Evolutionary conservation across 805 yeast genomes (phyloP).

Genomic region (Wickerhamiella lipophila): DNA sequence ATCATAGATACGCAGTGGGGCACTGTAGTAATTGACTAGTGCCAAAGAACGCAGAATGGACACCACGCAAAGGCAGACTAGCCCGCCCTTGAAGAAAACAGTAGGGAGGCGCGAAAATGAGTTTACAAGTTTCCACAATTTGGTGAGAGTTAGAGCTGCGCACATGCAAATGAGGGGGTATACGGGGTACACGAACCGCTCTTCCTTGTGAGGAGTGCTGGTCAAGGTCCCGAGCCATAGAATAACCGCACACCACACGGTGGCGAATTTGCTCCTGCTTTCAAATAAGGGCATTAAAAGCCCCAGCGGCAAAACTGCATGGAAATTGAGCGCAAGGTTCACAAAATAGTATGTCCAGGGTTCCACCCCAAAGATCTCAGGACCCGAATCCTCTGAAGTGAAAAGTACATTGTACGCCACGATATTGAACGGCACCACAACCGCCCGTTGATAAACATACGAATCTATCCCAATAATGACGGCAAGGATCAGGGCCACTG

Average conservation of each 20-base stretch:
- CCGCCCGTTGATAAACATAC: slow-evolving; percentile 40
- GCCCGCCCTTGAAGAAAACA: slow-evolving; percentile 6
- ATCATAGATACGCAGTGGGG: slow-evolving; percentile 54
- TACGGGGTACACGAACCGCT: slow-evolving; percentile 75
- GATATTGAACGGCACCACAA: slow-evolving; percentile 70
- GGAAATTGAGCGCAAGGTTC: slow-evolving; percentile 9
- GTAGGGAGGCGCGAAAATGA: slow-evolving; percentile 9
- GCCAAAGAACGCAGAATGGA: slow-evolving; percentile 46
- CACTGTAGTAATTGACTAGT: slow-evolving; percentile 51
- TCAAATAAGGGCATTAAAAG: slow-evolving; percentile 30
- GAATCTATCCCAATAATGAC: slow-evolving; percentile 35
- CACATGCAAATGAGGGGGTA: slow-evolving; percentile 56
- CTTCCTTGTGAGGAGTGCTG: slow-evolving; percentile 84
- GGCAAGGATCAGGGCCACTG: slow-evolving; percentile 17
- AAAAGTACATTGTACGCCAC: slow-evolving; percentile 66
- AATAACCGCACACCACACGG: slow-evolving; percentile 36
- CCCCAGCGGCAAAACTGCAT: slow-evolving; percentile 55
- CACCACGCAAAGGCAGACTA: slow-evolving; percentile 19
- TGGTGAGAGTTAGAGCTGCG: slow-evolving; percentile 41
- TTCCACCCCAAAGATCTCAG: slow-evolving; percentile 82
- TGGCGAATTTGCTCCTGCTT: slow-evolving; percentile 10
- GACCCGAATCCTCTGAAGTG: slow-evolving; percentile 62
- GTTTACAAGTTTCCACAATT: slow-evolving; percentile 11
- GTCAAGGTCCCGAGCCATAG: slow-evolving; percentile 59
- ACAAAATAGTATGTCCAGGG: slow-evolving; percentile 52